Conservation (phyloP, 2,329 filamentous ascomycete species). For the Sporothrix variecibatus region DNA sequence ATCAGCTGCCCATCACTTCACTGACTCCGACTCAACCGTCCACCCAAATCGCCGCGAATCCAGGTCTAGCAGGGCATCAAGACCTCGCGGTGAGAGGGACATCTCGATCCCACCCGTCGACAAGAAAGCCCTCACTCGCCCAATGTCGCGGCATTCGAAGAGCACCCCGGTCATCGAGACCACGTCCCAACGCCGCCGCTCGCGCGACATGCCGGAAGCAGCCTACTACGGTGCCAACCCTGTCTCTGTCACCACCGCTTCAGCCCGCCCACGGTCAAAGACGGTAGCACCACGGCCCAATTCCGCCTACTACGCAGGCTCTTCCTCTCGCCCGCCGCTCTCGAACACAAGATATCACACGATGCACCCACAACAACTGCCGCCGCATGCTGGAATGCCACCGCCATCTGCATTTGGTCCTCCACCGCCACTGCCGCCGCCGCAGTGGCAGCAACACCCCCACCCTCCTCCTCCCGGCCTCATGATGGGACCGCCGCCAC, state of each 20-base stretch:
- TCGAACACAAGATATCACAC: conserved; percentile 42
- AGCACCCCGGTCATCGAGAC: conserved; percentile 38
- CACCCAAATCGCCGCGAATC: conserved; percentile 40
- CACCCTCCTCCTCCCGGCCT: not conserved
- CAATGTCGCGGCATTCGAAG: conserved; percentile 42
- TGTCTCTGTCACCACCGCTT: conserved; percentile 35
- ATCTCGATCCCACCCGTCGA: conserved; percentile 29
- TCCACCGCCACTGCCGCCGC: conserved; percentile 11
- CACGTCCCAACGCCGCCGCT: conserved; percentile 35
- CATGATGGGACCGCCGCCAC: conserved; percentile 21
- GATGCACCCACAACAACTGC: conserved; percentile 31
- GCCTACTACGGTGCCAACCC: conserved; percentile 45
- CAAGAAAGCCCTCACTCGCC: conserved; percentile 38
- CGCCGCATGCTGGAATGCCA: conserved; percentile 6
- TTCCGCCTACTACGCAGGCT: conserved; percentile 40
- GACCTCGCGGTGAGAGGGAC: conserved; percentile 32
- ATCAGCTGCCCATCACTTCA: conserved; percentile 40
- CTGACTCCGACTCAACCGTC: conserved; percentile 49
- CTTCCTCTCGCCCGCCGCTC: conserved; percentile 40
- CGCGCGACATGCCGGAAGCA: conserved; percentile 40
- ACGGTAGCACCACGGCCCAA: conserved; percentile 39
- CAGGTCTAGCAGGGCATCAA: conserved; percentile 40
- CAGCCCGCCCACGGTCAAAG: conserved; percentile 45
- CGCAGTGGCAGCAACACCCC: conserved; percentile 22
- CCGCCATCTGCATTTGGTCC: conserved; percentile 18